phyloP scores from a whole-genome alignment of 2,329 filamentous ascomycete species.

The Amesomyces nigricolor region DNA sequence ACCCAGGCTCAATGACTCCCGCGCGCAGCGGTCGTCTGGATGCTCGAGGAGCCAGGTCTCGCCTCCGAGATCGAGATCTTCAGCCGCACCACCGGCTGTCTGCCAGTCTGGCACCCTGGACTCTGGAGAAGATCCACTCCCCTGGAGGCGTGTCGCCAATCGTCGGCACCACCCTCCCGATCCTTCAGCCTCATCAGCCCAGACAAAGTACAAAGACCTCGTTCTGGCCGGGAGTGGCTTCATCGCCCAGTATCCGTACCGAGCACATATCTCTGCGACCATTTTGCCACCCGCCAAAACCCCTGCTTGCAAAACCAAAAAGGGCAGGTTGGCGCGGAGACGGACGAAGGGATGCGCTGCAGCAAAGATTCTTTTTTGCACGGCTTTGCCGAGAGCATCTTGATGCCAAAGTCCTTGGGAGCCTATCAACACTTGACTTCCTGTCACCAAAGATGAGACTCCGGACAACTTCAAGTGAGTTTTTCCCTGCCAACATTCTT shows the following conservation, averaged over 20 bases:
- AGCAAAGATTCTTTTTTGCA: slow-evolving; percentile 61
- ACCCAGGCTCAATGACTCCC: slow-evolving; percentile 70
- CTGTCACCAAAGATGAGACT: neutral
- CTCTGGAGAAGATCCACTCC: slow-evolving; percentile 73
- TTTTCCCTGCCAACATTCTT: slow-evolving; percentile 43
- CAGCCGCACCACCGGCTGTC: slow-evolving; percentile 51
- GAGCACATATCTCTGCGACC: slow-evolving; percentile 55
- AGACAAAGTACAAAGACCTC: slow-evolving; percentile 36
- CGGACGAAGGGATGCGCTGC: slow-evolving; percentile 51
- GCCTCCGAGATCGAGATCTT: slow-evolving; percentile 73
- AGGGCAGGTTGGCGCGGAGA: slow-evolving; percentile 50
- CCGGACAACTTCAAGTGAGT: neutral
- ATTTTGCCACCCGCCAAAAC: slow-evolving; percentile 39
- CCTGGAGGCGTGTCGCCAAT: slow-evolving; percentile 77
- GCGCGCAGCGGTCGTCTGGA: slow-evolving; percentile 78
- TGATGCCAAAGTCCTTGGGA: slow-evolving; percentile 65
- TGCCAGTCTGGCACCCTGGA: slow-evolving; percentile 40
- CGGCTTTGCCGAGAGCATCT: slow-evolving; percentile 67
- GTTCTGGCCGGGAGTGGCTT: slow-evolving; percentile 74
- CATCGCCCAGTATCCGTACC: slow-evolving; percentile 58
- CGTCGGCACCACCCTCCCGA: slow-evolving; percentile 48
- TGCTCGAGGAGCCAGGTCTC: slow-evolving; percentile 73
- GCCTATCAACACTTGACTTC: slow-evolving; percentile 19
- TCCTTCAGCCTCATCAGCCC: slow-evolving; percentile 17
- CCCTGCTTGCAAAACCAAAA: slow-evolving; percentile 48